These are phyloP conservation scores for Gnomoniopsis smithogilvyi DNA, from an alignment of 2,329 filamentous ascomycete species.

Conservation along the genomic window DNA sequence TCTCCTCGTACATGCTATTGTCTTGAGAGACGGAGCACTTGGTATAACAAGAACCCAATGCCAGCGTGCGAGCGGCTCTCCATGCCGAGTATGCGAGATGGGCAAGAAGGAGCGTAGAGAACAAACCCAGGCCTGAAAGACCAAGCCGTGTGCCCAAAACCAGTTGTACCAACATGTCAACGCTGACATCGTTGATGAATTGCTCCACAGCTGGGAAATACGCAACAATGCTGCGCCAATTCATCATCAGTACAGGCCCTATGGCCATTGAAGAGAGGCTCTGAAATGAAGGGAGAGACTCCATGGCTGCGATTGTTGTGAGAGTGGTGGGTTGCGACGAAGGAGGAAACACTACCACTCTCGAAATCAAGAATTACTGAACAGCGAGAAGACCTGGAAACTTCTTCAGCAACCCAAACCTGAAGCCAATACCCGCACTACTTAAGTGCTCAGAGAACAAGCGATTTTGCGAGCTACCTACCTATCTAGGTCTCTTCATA, in stretches of 20 bases:
- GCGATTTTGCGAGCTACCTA: too few relatives aligned
- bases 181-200: background rate
- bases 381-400: too few relatives aligned
- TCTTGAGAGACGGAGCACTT: constrained; percentile 9
- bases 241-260: constrained; percentile 7
- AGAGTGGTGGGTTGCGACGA: background rate
- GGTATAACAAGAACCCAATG: constrained; percentile 3
- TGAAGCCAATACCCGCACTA: too few relatives aligned
- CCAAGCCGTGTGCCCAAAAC: constrained; percentile 6
- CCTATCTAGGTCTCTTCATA: too few relatives aligned
- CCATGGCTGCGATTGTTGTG: background rate
- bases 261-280: constrained; percentile 13
- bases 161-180: constrained; percentile 1
- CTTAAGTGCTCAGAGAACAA: too few relatives aligned
- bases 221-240: constrained; percentile 14
- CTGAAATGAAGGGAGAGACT: constrained; percentile 2
- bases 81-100: constrained; percentile 6
- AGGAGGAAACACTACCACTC: background rate
- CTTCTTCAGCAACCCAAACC: too few relatives aligned
- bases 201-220: constrained; percentile 8
- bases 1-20: background rate
- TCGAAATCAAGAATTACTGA: too few relatives aligned
- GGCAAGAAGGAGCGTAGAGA: background rate
- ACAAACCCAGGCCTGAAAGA: background rate
- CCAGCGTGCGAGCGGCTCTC: background rate